These are phyloP conservation scores for Plasmodium yoelii DNA, from an alignment of 169 alveolate genomes.

Conservation along the genomic window DNA sequence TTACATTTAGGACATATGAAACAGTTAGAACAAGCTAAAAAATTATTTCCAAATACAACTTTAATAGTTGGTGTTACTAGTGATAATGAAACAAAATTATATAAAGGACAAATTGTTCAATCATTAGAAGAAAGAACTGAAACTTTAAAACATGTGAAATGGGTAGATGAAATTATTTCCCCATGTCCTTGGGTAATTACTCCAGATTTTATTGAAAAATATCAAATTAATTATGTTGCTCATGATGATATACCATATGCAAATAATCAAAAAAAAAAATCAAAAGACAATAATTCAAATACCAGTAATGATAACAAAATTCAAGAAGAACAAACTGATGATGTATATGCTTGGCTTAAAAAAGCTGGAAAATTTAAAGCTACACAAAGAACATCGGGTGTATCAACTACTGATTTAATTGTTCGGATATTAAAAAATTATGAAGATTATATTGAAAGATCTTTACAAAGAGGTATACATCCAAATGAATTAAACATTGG, in stretches of 20 bases:
- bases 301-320: background rate
- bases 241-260: slow-evolving; percentile 93
- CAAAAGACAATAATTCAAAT: slow-evolving; percentile 50
- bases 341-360: slow-evolving; percentile 91
- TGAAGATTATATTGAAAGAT: slow-evolving; percentile 94
- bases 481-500: slow-evolving; percentile 95
- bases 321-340: slow-evolving; percentile 83
- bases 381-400: slow-evolving; percentile 94
- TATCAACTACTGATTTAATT: slow-evolving; percentile 95
- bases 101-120: slow-evolving; percentile 96
- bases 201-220: slow-evolving; percentile 89
- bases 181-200: slow-evolving; percentile 96
- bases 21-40: slow-evolving; percentile 96
- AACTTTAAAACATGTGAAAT: slow-evolving; percentile 93
- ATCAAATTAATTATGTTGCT: slow-evolving; percentile 93
- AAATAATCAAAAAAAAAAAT: slow-evolving; percentile 81
- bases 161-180: slow-evolving; percentile 97
- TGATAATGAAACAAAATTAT: slow-evolving; percentile 93
- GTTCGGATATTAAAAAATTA: slow-evolving; percentile 94
- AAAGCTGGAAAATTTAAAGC: slow-evolving; percentile 91
- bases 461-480: slow-evolving; percentile 94
- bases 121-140: slow-evolving; percentile 94
- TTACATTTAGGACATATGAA: slow-evolving; percentile 97
- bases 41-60: slow-evolving; percentile 91
- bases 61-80: slow-evolving; percentile 97